phyloP scores from a whole-genome alignment of 148 eudicot species.

The Rhododendron griersonianum region DNA sequence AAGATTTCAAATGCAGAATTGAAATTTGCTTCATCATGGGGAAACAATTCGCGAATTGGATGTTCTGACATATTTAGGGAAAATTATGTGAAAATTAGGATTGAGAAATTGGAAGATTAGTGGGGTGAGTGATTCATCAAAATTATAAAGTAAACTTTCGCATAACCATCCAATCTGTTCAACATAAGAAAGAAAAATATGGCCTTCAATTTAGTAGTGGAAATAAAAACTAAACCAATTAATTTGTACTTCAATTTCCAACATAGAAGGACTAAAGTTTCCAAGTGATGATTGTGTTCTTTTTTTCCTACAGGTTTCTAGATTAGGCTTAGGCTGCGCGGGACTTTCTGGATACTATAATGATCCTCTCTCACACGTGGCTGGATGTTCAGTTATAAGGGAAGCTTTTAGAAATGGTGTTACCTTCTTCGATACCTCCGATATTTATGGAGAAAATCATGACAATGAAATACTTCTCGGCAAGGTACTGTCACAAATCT shows the following conservation, averaged over 20 bases:
- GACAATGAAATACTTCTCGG: slow-evolving; percentile 50
- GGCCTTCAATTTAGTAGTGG: neutral
- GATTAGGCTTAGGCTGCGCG: slow-evolving; percentile 42
- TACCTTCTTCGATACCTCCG: slow-evolving; percentile 49
- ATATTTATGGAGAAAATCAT: slow-evolving; percentile 27
- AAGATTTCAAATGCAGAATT: neutral
- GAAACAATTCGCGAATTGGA: neutral
- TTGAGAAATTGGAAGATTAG: neutral
- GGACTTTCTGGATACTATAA: slow-evolving; percentile 42
- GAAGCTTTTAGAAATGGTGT: slow-evolving; percentile 37
- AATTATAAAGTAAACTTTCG: neutral
- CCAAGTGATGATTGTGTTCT: no score
- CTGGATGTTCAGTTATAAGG: slow-evolving; percentile 31
- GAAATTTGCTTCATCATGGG: no score
- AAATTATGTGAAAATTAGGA: neutral
- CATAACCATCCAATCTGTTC: neutral
- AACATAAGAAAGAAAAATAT: neutral
- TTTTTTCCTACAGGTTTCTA: slow-evolving; percentile 28
- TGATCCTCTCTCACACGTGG: slow-evolving; percentile 37
- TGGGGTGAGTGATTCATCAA: neutral
- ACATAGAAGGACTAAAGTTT: neutral
- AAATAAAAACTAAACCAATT: neutral
- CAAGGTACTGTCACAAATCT: slow-evolving; percentile 23
- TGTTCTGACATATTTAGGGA: neutral
- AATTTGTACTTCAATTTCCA: neutral